Percentiles rank a stretch among this genome's conserved stretches.
These are phyloP conservation scores for Pisolithus sp. DNA, from an alignment of 768 basidiomycete species.

Conservation along the genomic window DNA sequence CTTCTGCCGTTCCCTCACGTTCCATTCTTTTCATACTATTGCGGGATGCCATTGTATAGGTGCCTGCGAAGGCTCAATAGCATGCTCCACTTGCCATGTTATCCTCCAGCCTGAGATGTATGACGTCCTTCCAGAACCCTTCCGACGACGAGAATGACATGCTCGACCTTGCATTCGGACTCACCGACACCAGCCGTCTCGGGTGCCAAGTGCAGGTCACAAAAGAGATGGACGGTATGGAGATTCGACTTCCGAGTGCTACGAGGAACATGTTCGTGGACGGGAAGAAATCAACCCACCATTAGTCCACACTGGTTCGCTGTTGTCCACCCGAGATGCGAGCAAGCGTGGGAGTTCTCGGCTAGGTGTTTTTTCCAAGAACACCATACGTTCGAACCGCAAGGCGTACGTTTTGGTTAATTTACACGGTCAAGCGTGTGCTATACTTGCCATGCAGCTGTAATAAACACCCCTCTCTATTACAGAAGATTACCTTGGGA, in stretches of 20 bases:
- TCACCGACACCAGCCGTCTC: constrained; percentile 86
- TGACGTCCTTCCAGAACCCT: constrained; percentile 83
- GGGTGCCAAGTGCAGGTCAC: constrained; percentile 78
- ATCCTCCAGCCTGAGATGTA: constrained; percentile 72
- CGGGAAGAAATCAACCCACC: constrained; percentile 53
- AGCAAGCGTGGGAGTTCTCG: not conserved
- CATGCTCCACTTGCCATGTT: constrained; percentile 97
- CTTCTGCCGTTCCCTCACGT: no score
- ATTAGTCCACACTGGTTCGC: constrained; percentile 17
- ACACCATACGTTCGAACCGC: no score
- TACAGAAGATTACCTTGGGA: no score
- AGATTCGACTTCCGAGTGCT: constrained; percentile 79
- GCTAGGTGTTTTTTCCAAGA: no score
- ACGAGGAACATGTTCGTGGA: constrained; percentile 98
- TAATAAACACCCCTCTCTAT: not conserved
- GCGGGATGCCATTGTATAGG: constrained; percentile 39
- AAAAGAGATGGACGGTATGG: constrained; percentile 77
- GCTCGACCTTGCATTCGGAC: constrained; percentile 96
- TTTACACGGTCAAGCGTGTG: not conserved
- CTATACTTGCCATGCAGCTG: not conserved
- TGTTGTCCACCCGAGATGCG: not conserved
- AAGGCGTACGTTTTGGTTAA: not conserved
- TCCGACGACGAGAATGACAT: constrained; percentile 98
- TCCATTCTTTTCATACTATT: not conserved
- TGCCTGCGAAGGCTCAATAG: constrained; percentile 94